Base-by-base conservation (phyloP, 2,329 filamentous ascomycete genomes). In the Clarireedia sp. region DNA sequence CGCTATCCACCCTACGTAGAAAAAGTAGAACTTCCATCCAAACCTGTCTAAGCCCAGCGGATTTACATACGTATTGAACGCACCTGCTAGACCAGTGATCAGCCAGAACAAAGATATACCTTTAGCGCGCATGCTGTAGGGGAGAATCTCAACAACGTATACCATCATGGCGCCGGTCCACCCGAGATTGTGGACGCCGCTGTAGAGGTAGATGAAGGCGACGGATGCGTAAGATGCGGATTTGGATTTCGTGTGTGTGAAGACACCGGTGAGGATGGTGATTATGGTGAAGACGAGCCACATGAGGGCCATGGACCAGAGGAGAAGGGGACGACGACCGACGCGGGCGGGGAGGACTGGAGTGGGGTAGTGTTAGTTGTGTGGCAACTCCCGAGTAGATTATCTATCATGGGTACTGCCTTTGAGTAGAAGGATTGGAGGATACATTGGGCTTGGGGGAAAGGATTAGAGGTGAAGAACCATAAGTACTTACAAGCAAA, bases 1-100 rank as follows among this genome's bases (percentile, higher is more conserved):
- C 38, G 77, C 72, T 65, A 84, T 78, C 82, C 82, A 81, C 0
- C 71, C 75, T 12, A 78, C 75, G 40, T 61, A 64, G 55, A 72
- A 64, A 26, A 71, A 63, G 58, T 72, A 72, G 52, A 68, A 72
- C 54, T 66, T 70, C 68, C 70, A 72, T 8, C 63, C 63, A 26
- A 72, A 64, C n/a, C 61, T 64, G 9, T 60, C 49, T 23, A 71
- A 53, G 78, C 74, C 79, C 50, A 77, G 75, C 0, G 79, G 70
- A 56, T 71, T 71, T 55, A 70, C 67, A 48, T 70, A 71, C 7
- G 69, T 64, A 21, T 68, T 65, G 43, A 70, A 67, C 40, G 69
- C 67, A 16, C 68, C 63, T 1, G 68, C 66, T 1, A 65, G 51
- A 17, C 65, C 66, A 26, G 67, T 64, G 59, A 72, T 69, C 61